Evolutionary conservation across 2,329 filamentous ascomycete genomes (phyloP).

Genomic region (Chalara sp.): DNA sequence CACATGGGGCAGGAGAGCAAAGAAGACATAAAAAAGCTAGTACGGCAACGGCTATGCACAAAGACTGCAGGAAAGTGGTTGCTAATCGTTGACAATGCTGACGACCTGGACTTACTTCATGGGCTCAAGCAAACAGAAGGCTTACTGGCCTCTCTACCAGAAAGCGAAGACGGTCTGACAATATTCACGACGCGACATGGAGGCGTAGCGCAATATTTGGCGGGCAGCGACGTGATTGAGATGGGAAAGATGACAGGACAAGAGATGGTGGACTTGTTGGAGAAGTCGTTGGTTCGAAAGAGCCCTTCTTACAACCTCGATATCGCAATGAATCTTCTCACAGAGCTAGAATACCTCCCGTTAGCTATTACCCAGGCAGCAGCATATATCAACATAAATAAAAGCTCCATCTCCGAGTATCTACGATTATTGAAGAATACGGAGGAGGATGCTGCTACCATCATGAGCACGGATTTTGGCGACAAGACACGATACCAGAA

Average conservation of each 20-base stretch:
- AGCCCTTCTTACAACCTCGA: background rate
- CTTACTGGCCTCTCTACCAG: slow-evolving; percentile 1
- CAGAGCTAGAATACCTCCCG: slow-evolving; percentile 6
- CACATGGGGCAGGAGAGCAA: background rate
- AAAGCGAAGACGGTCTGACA: slow-evolving; percentile 2
- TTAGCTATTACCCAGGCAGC: slow-evolving; percentile 11
- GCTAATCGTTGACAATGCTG: slow-evolving; percentile 38
- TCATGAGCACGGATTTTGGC: background rate
- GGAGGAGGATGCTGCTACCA: background rate
- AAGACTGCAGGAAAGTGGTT: slow-evolving; percentile 29
- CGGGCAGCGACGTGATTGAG: slow-evolving; percentile 1
- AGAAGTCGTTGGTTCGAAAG: background rate
- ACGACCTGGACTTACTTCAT: slow-evolving; percentile 29
- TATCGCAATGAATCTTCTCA: slow-evolving; percentile 1
- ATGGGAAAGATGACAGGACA: slow-evolving; percentile 1
- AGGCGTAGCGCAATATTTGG: background rate
- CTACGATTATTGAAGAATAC: slow-evolving; percentile 1
- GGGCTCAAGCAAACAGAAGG: background rate
- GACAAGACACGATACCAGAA: background rate
- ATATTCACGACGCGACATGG: slow-evolving; percentile 9
- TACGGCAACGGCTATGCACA: slow-evolving; percentile 4
- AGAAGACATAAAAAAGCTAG: slow-evolving; percentile 7
- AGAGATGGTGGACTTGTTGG: background rate
- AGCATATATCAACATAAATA: slow-evolving; percentile 8
- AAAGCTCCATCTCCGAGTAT: slow-evolving; percentile 3